Base-by-base conservation (phyloP, 768 basidiomycete species). In the Podaxis sp. region DNA sequence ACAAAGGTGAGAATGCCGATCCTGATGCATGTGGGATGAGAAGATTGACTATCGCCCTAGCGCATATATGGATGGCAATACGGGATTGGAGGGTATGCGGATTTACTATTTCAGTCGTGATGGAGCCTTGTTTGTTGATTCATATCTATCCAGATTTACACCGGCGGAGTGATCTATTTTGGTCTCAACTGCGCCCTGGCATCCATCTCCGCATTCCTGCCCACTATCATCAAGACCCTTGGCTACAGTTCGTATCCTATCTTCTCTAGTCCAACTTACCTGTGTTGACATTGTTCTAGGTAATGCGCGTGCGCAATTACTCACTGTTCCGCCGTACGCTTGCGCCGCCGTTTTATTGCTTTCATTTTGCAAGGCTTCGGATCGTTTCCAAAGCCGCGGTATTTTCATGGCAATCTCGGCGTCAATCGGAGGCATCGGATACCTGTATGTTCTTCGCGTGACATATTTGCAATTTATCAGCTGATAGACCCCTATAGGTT, bases 321-420 rank as follows among this genome's bases (percentile, higher is more conserved):
- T 91, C 56, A 91, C 91, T 0, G 90, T 94, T 3, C 91, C 91
- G 2, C 93, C 93, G 2, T 93, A 94, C 69, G 87, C 85, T 1
- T 86, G 88, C 20, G 84, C 87, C 2, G 84, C 90, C 1, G 75
- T 87, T 11, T 80, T 90, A n/a, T 77, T 92, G 37, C 76, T 85
- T 33, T 37, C 75, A 2, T 80, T 85, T 57, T 85, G 87, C 0
- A 89, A 81, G 69, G 68, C 77, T 4, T 90, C 92, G 2, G 90
- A 93, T 72, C 78, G 83, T 58, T 69, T 88, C 20, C 89, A 90
- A 68, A 84, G 75, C 53, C 83, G 91, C 37, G 80, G 82, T 8
- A 66, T 78, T 8, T 80, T 83, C 66, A 80, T 86, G 75, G 68
- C 76, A 8, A 67, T 76, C 17, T 74, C 83, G 2, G 77, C 80